A percentile compares a stretch with the other conserved stretches of the same genome.
Evolutionary conservation across 345 rosid species (phyloP).

Genomic region (Salix caprea): DNA sequence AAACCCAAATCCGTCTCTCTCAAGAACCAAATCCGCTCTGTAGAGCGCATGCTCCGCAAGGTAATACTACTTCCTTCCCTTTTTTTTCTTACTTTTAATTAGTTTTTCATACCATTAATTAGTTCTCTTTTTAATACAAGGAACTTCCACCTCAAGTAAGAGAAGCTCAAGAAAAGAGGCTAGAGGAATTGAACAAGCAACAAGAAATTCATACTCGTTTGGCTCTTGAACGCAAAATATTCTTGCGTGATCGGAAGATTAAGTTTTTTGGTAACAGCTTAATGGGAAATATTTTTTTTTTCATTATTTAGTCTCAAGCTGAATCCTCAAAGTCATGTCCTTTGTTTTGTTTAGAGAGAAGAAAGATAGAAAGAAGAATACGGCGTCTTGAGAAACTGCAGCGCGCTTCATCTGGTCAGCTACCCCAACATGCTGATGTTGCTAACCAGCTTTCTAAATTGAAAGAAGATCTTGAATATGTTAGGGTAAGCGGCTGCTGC

Average conservation of each 20-base stretch:
- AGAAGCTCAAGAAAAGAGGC: constrained; percentile 65
- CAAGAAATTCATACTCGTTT: constrained; percentile 82
- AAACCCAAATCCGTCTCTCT: constrained; percentile 67
- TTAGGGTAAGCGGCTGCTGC: constrained; percentile 49
- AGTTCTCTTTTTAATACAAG: constrained; percentile 25
- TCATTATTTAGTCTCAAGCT: neutral
- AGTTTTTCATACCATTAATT: neutral
- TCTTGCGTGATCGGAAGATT: constrained; percentile 84
- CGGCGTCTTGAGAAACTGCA: constrained; percentile 91
- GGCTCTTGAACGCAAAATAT: constrained; percentile 80
- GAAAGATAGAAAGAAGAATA: constrained; percentile 82
- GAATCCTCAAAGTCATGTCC: neutral
- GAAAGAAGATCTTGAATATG: constrained; percentile 98
- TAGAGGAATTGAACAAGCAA: constrained; percentile 73
- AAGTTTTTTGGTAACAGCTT: constrained; percentile 71
- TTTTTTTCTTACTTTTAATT: neutral
- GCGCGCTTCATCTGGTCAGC: constrained; percentile 65
- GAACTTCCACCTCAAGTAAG: constrained; percentile 69
- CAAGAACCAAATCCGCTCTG: constrained; percentile 93
- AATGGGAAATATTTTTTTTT: neutral
- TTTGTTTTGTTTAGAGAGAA: constrained; percentile 54
- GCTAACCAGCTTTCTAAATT: constrained; percentile 69
- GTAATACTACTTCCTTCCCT: constrained; percentile 6
- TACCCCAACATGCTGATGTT: constrained; percentile 54
- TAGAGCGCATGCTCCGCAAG: constrained; percentile 97